A percentile compares a stretch with the other conserved stretches of the same genome.
These are phyloP conservation scores for Sporothrix schenckii DNA, from an alignment of 2,329 filamentous ascomycete genomes.

Conservation along the genomic window DNA sequence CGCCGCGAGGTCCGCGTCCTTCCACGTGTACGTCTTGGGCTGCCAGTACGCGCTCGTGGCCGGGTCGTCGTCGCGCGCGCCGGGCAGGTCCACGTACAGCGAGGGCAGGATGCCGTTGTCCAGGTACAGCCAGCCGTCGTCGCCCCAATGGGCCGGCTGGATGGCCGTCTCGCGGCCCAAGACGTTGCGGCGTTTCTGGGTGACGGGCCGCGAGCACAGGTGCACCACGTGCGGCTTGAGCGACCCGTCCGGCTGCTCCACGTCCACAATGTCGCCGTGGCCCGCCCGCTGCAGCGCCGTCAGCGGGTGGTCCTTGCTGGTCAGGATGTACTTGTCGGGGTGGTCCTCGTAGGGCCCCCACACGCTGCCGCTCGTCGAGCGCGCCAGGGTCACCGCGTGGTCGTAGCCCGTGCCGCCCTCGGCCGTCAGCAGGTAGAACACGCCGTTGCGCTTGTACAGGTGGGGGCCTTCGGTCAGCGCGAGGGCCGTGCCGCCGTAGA, in stretches of 20 bases:
- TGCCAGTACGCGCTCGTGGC: conserved; percentile 50
- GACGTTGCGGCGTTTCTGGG: conserved; percentile 56
- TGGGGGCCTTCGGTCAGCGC: conserved; percentile 60
- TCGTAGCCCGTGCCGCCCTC: conserved; percentile 64
- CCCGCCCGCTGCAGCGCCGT: conserved; percentile 58
- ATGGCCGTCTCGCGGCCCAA: conserved; percentile 60
- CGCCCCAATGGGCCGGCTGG: conserved; percentile 61
- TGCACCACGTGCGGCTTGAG: conserved; percentile 57
- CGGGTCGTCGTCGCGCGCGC: conserved; percentile 46
- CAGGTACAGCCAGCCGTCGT: conserved; percentile 65
- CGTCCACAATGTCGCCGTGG: conserved; percentile 54
- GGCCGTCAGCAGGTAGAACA: conserved; percentile 63
- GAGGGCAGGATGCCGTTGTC: conserved; percentile 61
- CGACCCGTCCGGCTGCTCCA: conserved; percentile 47
- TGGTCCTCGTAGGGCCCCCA: conserved; percentile 66
- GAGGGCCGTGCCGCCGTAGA: conserved; percentile 59
- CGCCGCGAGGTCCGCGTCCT: conserved; percentile 43
- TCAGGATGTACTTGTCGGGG: conserved; percentile 60
- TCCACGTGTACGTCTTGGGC: conserved; percentile 53
- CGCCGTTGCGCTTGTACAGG: conserved; percentile 60
- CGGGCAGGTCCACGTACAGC: conserved; percentile 56
- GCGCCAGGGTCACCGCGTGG: conserved; percentile 62
- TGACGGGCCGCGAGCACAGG: conserved; percentile 55
- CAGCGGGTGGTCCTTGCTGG: conserved; percentile 54
- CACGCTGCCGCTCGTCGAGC: conserved; percentile 48